phyloP scores from a whole-genome alignment of 176 grass and related monocot genomes.

The Eleusine indica region DNA sequence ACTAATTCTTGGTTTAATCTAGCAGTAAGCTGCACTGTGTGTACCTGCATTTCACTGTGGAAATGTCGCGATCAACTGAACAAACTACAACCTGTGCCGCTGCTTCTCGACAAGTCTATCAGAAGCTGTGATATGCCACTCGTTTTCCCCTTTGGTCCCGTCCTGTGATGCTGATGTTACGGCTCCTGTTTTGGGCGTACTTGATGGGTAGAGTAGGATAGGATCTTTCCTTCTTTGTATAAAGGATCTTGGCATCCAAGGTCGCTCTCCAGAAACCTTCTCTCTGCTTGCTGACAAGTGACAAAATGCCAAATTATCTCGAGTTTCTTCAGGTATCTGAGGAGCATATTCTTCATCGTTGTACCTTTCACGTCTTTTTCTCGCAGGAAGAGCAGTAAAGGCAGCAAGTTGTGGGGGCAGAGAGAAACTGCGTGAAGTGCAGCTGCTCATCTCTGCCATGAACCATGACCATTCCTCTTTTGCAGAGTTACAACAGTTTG shows the following conservation, averaged over 20 bases:
- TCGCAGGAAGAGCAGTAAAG: not conserved
- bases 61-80: not conserved
- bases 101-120: not conserved
- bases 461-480: not conserved
- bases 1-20: not conserved
- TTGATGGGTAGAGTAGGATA: not conserved
- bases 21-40: not conserved
- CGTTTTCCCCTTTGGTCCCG: conserved; percentile 8
- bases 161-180: not conserved
- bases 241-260: not conserved
- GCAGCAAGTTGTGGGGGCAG: not conserved
- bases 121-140: not conserved
- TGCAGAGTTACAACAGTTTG: not conserved
- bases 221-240: not conserved
- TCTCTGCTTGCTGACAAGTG: conserved; percentile 10
- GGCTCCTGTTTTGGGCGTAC: not conserved
- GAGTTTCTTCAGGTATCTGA: not conserved
- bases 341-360: not conserved
- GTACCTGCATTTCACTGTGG: not conserved
- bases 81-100: not conserved
- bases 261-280: not conserved
- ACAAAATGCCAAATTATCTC: not conserved
- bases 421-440: not conserved
- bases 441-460: not conserved
- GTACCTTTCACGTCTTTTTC: not conserved